phyloP scores from a whole-genome alignment of 768 basidiomycete genomes.

The Tylopilus plumbeoviolaceoides region DNA sequence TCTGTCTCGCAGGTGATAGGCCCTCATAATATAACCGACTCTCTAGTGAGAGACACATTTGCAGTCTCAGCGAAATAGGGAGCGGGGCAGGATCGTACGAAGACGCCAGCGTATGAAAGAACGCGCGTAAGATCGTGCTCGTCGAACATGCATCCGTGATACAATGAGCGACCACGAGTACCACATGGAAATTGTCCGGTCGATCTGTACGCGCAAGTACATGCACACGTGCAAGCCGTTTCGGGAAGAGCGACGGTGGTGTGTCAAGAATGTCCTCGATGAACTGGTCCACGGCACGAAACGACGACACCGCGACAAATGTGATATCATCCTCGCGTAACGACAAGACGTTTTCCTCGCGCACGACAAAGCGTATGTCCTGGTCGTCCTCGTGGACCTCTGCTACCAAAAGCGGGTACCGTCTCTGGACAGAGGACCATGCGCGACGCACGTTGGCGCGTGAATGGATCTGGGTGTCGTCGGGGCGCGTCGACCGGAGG shows the following conservation, averaged over 20 bases:
- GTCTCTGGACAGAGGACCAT: slow-evolving; percentile 40
- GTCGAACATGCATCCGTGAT: slow-evolving; percentile 51
- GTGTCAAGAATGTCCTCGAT: slow-evolving; percentile 32
- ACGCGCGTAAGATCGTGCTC: slow-evolving; percentile 37
- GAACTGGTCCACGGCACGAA: slow-evolving; percentile 32
- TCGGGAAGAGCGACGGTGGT: slow-evolving; percentile 36
- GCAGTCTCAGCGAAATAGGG: slow-evolving; percentile 35
- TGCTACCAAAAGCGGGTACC: slow-evolving; percentile 47
- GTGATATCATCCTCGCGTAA: slow-evolving; percentile 34
- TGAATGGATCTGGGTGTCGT: not conserved
- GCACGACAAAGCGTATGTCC: slow-evolving; percentile 12
- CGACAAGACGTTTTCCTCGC: too few species aligned
- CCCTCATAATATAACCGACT: slow-evolving; percentile 30
- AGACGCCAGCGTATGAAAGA: slow-evolving; percentile 38
- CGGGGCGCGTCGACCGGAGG: slow-evolving; percentile 24
- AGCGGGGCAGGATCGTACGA: slow-evolving; percentile 7
- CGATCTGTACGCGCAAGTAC: slow-evolving; percentile 40
- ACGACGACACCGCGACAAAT: slow-evolving; percentile 31
- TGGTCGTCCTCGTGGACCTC: slow-evolving; percentile 32
- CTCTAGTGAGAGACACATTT: slow-evolving; percentile 39
- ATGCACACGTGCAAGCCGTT: slow-evolving; percentile 7
- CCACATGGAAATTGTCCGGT: slow-evolving; percentile 36
- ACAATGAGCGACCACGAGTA: slow-evolving; percentile 45
- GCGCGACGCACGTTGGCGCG: slow-evolving; percentile 10
- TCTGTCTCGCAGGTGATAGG: slow-evolving; percentile 31